Evolutionary conservation across 2,329 filamentous ascomycete species (phyloP).

Genomic region (Aureobasidium zeae): DNA sequence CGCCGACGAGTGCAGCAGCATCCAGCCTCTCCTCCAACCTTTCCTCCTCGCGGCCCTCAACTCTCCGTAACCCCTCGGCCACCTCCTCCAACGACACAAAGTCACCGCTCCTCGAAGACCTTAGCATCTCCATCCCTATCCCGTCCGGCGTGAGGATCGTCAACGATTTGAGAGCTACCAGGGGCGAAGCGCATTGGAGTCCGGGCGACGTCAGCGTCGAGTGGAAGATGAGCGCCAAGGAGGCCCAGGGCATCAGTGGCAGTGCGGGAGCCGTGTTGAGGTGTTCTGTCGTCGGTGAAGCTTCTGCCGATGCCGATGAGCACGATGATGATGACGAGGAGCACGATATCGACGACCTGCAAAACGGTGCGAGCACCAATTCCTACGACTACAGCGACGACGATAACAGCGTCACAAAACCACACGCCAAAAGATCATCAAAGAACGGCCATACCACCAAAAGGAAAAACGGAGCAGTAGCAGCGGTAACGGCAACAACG

Average conservation of each 20-base stretch:
- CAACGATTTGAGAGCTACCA: slow-evolving; percentile 68
- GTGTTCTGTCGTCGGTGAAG: slow-evolving; percentile 66
- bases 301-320: slow-evolving; percentile 38
- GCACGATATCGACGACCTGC: slow-evolving; percentile 23
- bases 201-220: slow-evolving; percentile 63
- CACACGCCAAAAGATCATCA: background rate
- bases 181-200: slow-evolving; percentile 75
- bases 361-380: slow-evolving; percentile 34
- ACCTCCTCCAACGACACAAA: slow-evolving; percentile 20
- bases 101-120: slow-evolving; percentile 54
- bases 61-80: slow-evolving; percentile 15
- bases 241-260: slow-evolving; percentile 48
- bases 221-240: slow-evolving; percentile 74
- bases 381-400: slow-evolving; percentile 34
- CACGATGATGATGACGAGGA: slow-evolving; percentile 35
- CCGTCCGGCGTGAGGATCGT: slow-evolving; percentile 63
- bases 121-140: slow-evolving; percentile 69
- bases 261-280: slow-evolving; percentile 50
- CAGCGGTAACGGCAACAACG: slow-evolving; percentile 20
- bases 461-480: background rate
- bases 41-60: slow-evolving; percentile 4
- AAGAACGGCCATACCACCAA: background rate
- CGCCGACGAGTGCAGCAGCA: background rate
- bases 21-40: slow-evolving; percentile 16
- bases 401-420: background rate